Percentiles rank a stretch among this genome's conserved stretches.
These are phyloP conservation scores for Choanephora cucurbitarum DNA, from an alignment of 371 early-diverging fungal genomes.

Conservation along the genomic window DNA sequence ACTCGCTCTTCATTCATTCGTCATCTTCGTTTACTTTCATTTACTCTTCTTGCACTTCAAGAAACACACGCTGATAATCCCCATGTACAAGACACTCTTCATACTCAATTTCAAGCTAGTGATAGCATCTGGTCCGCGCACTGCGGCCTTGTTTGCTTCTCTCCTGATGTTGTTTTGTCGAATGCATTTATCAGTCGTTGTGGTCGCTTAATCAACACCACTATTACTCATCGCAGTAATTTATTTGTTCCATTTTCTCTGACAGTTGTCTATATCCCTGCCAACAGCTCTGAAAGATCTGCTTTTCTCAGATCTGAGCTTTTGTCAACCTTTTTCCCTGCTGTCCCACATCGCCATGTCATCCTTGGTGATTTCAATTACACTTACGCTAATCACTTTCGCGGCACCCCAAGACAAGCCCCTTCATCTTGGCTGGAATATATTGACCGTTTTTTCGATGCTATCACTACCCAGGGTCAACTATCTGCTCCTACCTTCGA, in stretches of 20 bases:
- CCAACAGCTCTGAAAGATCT: background rate
- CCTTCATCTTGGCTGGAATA: background rate
- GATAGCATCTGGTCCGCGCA: too few species aligned
- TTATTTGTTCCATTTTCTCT: constrained; percentile 2
- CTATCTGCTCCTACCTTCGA: too few species aligned
- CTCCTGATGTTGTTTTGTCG: too few species aligned
- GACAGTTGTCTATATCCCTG: too few species aligned
- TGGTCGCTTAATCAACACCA: constrained; percentile 2
- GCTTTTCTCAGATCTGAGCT: background rate
- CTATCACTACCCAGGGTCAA: too few species aligned
- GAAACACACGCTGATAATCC: too few species aligned
- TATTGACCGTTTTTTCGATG: background rate
- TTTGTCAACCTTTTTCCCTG: background rate
- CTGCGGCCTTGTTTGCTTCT: too few species aligned
- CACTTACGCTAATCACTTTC: background rate
- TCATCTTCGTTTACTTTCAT: too few species aligned
- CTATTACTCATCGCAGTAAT: background rate
- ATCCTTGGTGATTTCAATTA: constrained; percentile 1
- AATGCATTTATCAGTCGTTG: too few species aligned
- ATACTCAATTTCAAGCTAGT: too few species aligned
- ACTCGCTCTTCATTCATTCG: constrained; percentile 1
- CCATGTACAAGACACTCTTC: too few species aligned
- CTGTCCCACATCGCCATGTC: background rate
- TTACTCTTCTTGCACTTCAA: too few species aligned
- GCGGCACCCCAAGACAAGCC: background rate